Evolutionary conservation across 2,329 filamentous ascomycete genomes (phyloP), one percentile per base, ranked within the genome.

Genomic region (Blastomyces gilchristii): DNA sequence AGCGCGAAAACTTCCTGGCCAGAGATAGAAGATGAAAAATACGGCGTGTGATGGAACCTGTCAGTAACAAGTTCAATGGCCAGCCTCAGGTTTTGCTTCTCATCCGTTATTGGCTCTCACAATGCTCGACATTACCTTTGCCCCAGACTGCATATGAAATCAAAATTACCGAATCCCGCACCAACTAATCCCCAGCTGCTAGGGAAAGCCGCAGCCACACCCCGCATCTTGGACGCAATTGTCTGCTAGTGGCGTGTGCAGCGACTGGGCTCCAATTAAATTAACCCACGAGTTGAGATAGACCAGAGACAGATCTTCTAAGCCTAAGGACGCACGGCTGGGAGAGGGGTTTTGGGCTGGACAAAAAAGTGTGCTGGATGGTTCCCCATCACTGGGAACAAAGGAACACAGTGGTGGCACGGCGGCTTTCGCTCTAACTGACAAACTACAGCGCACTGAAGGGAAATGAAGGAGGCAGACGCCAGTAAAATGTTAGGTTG

Each of bases 161-260:
- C 34, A 41, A 57, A 57, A 41, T 57, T 57, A 41, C 54, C n/a
- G 34, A 34, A 57, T 47, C 9, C 3, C 49, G 18, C 60, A 62
- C 37, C 31, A 39, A 43, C 60, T 16, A 52, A 31, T 31, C 28
- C 28, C 28, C 2, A 31, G 34, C n/a, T 14, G 8, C 41, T 3
- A 22, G 22, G 12, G 12, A 8, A 62, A 62, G 8, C 41, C n/a
- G 18, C 52, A 62, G 52, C 60, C 60, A 31, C 28, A 62, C 60
- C 60, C 52, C 60, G 52, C 60, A 62, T 62, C 57, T 57, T 47
- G 22, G n/a, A 49, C 50, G 58, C 41, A 25, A 52, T 45, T 37
- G n/a, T 16, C 18, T 22, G 28, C 22, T 60, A 60, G 34, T 25
- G 45, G 16, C 31, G 16, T 22, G 43, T 49, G 22, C 43, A 18